Conservation (phyloP, 1,284 basidiomycete genomes). For the Sporisorium reilianum region DNA sequence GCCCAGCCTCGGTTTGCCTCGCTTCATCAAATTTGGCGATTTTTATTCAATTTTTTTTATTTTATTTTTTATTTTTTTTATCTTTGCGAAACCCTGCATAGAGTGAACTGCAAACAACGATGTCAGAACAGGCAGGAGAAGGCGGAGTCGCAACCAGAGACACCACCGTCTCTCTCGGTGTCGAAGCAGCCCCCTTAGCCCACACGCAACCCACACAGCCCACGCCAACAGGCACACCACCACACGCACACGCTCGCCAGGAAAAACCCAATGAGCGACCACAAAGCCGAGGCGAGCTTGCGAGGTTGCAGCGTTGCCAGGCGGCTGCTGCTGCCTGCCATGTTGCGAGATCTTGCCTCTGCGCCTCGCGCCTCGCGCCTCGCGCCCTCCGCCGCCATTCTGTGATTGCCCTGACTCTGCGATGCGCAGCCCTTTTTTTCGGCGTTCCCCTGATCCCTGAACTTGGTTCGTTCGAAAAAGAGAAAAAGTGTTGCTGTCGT, state of each 20-base stretch:
- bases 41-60: too few species aligned
- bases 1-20: too few species aligned
- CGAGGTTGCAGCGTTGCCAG: neutral
- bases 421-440: too few species aligned
- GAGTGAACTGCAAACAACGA: too few species aligned
- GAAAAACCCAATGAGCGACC: neutral
- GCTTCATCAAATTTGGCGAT: too few species aligned
- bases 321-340: neutral
- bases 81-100: neutral
- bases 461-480: too few species aligned
- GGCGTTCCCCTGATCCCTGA: neutral
- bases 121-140: neutral
- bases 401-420: too few species aligned
- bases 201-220: neutral
- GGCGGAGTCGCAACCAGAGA: neutral
- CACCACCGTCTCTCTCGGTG: too few species aligned
- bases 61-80: too few species aligned
- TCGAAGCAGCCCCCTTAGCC: neutral
- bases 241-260: neutral
- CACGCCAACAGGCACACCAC: neutral
- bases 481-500: neutral
- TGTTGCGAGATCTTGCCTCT: neutral
- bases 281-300: neutral
- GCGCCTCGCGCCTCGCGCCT: too few species aligned
- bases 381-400: too few species aligned